Evolutionary conservation across 495 filamentous ascomycete genomes (phyloP).

Genomic region (Hypoxylon perforatum): DNA sequence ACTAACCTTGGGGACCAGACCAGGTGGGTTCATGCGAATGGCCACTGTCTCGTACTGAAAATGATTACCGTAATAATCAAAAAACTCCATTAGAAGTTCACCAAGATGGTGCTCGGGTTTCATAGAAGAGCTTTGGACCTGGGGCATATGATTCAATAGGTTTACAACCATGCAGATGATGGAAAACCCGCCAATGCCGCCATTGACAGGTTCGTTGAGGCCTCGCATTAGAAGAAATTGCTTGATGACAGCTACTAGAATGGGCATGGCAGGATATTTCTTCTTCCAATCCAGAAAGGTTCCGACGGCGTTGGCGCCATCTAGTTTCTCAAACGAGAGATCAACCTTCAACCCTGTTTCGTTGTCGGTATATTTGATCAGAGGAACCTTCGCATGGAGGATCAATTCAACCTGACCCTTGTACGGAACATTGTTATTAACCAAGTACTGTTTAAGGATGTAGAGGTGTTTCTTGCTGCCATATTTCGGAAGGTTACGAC

Average conservation of each 20-base stretch:
- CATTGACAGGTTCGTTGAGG: conserved; percentile 87
- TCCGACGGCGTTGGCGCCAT: conserved; percentile 78
- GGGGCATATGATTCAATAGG: conserved; percentile 80
- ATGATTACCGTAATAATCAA: conserved; percentile 85
- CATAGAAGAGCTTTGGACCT: conserved; percentile 66
- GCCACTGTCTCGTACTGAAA: conserved; percentile 74
- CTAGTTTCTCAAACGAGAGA: conserved; percentile 91
- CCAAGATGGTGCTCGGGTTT: conserved; percentile 74
- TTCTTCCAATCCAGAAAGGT: conserved; percentile 83
- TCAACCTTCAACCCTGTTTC: conserved; percentile 82
- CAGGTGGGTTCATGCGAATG: conserved; percentile 79
- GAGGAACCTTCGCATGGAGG: conserved; percentile 80
- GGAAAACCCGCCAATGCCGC: conserved; percentile 94
- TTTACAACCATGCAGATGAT: conserved; percentile 93
- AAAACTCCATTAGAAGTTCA: conserved; percentile 82
- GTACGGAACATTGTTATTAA: conserved; percentile 58
- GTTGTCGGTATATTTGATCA: conserved; percentile 88
- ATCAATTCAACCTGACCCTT: conserved; percentile 71
- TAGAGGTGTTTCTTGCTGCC: conserved; percentile 50
- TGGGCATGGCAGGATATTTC: conserved; percentile 82
- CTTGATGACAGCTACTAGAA: conserved; percentile 86
- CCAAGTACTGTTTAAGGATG: conserved; percentile 63
- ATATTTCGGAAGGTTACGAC: conserved; percentile 50
- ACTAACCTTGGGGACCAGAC: conserved; percentile 78
- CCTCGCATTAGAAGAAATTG: conserved; percentile 90